Evolutionary conservation across 371 early-diverging fungal genomes (phyloP), one percentile per base, ranked within the genome.

Genomic region (Amoeboaphelidium protococcarum): DNA sequence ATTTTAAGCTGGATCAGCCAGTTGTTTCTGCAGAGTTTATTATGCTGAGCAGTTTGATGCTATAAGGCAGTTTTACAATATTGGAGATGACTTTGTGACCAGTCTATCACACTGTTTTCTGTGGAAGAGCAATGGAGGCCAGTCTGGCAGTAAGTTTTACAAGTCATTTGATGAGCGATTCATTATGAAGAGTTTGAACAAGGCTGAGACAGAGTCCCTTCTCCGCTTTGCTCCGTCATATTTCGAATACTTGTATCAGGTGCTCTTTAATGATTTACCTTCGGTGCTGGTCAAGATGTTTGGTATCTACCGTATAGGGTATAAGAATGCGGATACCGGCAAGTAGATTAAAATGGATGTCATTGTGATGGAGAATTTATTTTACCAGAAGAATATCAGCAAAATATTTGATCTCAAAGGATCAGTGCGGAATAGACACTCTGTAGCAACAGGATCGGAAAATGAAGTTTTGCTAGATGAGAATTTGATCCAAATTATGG

Each of bases 391-490:
- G 22, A 67, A 67, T 40, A 68, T 81, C 27, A 66, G 67, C 19
- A 62, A 78, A 66, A 74, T 89, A 3, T 94, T 78, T 61, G 95
- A 94, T 59, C 58, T 94, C 40, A 94, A 94, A 55, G 95, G 95
- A 0, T 90, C 90, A 0, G 73, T 77, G 57, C 66, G 95, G 42
- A 94, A 94, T 53, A 72, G 95, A 24, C 79, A 81, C 60, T 86
- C 81, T 0, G 78, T 78, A 49, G 75, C 80, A 2, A 82, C 83
- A 2, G 85, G 82, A 16, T 63, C 61, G 44, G 74, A 79, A 49
- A 76, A 80, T 44, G 83, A 82, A 48, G 91, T 90, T 13, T 59
- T 88, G 26, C 60, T 85, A 50, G 94, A 92, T 55, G 87, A 86
- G 56, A 90, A 92, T 52, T 65, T 90, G 46, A 66, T 89, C 42